These are phyloP conservation scores for Colletotrichum liaoningense DNA, from an alignment of 2,329 filamentous ascomycete species.

Conservation along the genomic window DNA sequence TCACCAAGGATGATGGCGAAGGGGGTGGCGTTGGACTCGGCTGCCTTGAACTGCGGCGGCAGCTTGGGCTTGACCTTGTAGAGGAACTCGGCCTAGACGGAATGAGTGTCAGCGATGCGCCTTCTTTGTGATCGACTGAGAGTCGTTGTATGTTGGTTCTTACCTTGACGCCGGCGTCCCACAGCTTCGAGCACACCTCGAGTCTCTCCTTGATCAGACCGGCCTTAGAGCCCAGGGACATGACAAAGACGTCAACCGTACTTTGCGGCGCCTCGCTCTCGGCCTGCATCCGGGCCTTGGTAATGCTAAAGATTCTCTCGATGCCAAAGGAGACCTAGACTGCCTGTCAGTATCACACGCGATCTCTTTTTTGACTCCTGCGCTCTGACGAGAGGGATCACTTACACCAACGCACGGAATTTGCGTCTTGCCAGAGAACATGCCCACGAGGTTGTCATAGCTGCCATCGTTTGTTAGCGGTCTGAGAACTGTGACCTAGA, in stretches of 20 bases:
- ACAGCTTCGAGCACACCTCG: constrained; percentile 79
- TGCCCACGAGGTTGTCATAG: constrained; percentile 93
- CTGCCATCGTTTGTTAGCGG: constrained; percentile 66
- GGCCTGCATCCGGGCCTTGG: constrained; percentile 78
- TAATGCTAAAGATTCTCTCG: constrained; percentile 92
- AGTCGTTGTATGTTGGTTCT: constrained; percentile 30
- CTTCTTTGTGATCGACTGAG: not conserved
- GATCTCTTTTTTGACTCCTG: not conserved
- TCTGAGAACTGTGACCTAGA: not conserved
- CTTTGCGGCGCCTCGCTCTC: constrained; percentile 62
- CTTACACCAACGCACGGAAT: constrained; percentile 82
- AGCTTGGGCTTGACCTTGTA: constrained; percentile 94
- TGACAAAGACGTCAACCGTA: constrained; percentile 90
- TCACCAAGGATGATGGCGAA: constrained; percentile 92
- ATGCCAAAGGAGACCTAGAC: constrained; percentile 85
- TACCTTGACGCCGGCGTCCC: constrained; percentile 89
- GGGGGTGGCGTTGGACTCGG: constrained; percentile 82
- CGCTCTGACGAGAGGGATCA: not conserved
- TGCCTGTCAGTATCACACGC: constrained; percentile 46
- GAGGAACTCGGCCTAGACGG: constrained; percentile 78
- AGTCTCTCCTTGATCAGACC: constrained; percentile 88
- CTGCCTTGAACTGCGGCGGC: constrained; percentile 89
- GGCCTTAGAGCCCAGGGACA: constrained; percentile 91
- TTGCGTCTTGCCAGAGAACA: constrained; percentile 88
- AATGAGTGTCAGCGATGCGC: not conserved